These are phyloP conservation scores for Talaromyces albobiverticillius DNA, from an alignment of 2,329 filamentous ascomycete species.

Conservation along the genomic window DNA sequence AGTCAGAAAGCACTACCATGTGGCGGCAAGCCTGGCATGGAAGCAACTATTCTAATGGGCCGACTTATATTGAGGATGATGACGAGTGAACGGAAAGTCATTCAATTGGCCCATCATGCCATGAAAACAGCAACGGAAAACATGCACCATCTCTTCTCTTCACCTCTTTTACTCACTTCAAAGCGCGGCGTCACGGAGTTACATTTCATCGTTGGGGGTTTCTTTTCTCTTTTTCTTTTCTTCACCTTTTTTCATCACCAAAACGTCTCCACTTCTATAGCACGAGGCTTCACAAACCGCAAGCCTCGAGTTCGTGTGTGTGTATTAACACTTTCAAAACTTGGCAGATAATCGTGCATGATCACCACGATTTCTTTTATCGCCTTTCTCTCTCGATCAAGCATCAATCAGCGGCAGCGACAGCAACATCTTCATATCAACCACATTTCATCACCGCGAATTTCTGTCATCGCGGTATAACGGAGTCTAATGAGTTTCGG, in stretches of 20 bases:
- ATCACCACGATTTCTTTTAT: not conserved
- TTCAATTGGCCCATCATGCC: not conserved
- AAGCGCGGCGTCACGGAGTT: constrained; percentile 17
- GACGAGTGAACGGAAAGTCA: constrained; percentile 21
- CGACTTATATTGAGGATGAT: constrained; percentile 26
- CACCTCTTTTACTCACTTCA: constrained; percentile 1
- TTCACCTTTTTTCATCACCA: not conserved
- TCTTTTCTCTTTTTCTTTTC: not conserved
- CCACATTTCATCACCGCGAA: not conserved
- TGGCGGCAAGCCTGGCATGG: constrained; percentile 34
- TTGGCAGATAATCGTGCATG: not conserved
- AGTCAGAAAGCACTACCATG: constrained; percentile 33
- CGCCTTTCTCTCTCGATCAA: not conserved
- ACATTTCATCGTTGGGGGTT: not conserved
- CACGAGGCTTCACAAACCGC: not conserved
- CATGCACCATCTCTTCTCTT: constrained; percentile 12
- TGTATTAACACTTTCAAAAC: not conserved
- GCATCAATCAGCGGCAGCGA: not conserved
- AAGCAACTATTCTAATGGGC: constrained; percentile 23
- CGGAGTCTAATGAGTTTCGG: constrained; percentile 4
- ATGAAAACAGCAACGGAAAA: not conserved
- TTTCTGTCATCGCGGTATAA: not conserved
- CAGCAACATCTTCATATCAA: constrained; percentile 1
- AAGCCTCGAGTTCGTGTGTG: not conserved
- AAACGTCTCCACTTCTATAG: not conserved